Percentiles rank a stretch among this genome's conserved stretches.
These are phyloP conservation scores for Fragilaria crotonensis DNA, from an alignment of 108 stramenopile species.

Conservation along the genomic window DNA sequence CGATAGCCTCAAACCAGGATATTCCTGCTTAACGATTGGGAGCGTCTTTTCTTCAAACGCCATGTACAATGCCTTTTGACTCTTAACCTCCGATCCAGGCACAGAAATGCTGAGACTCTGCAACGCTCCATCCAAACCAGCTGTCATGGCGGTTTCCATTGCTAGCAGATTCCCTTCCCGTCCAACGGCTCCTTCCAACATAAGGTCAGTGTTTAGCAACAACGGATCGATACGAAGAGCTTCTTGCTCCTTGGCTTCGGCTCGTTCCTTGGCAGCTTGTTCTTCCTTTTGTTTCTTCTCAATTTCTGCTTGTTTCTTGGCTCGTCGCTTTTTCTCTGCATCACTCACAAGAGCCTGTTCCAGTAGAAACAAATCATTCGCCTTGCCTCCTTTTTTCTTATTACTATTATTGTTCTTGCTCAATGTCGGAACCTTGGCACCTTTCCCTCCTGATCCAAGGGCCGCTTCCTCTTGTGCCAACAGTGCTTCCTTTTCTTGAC, in stretches of 20 bases:
- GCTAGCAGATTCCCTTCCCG: background rate
- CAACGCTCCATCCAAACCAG: slow-evolving; percentile 44
- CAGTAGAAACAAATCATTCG: slow-evolving; percentile 54
- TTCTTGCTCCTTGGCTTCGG: slow-evolving; percentile 8
- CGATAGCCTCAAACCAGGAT: slow-evolving; percentile 84
- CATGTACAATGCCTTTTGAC: slow-evolving; percentile 77
- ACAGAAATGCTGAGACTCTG: slow-evolving; percentile 22
- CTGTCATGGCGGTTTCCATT: slow-evolving; percentile 6
- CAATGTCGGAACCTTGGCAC: slow-evolving; percentile 19
- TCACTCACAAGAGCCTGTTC: slow-evolving; percentile 66
- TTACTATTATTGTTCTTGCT: slow-evolving; percentile 18
- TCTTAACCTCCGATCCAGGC: slow-evolving; percentile 27
- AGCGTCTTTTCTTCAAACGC: slow-evolving; percentile 87
- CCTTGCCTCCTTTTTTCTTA: slow-evolving; percentile 57
- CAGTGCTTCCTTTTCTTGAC: slow-evolving; percentile 60
- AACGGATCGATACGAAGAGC: slow-evolving; percentile 54
- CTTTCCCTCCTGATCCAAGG: slow-evolving; percentile 30
- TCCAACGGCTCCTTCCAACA: slow-evolving; percentile 20
- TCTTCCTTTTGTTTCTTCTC: slow-evolving; percentile 31
- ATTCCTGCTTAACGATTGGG: slow-evolving; percentile 71
- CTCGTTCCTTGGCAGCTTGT: slow-evolving; percentile 24
- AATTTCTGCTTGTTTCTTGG: slow-evolving; percentile 52
- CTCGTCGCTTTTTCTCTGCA: slow-evolving; percentile 79
- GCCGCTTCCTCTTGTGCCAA: slow-evolving; percentile 63
- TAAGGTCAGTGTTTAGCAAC: slow-evolving; percentile 47